Percentiles rank a stretch among this genome's conserved stretches.
These are phyloP conservation scores for Scenedesmus sp. DNA, from an alignment of 163 green algal genomes.

Conservation along the genomic window DNA sequence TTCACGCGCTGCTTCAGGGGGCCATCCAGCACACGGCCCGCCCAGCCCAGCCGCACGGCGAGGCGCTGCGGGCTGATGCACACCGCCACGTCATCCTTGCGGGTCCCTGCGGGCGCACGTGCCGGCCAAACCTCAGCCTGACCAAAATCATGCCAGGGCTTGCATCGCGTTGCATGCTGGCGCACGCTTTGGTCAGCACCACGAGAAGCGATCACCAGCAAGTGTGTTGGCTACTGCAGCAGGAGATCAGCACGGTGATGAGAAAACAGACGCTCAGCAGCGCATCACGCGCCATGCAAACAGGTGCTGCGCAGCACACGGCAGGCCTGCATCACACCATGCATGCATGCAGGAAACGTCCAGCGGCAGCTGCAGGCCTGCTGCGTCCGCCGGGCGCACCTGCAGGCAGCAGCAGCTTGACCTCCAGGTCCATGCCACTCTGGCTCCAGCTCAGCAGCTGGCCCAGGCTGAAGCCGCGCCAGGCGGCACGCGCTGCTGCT, in stretches of 20 bases:
- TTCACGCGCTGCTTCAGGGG: constrained; percentile 64
- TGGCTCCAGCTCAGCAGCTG: constrained; percentile 50
- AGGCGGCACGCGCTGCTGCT: constrained; percentile 25
- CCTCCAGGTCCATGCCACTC: constrained; percentile 39
- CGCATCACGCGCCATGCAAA: too few species aligned
- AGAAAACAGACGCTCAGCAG: too few species aligned
- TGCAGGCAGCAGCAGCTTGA: constrained; percentile 53
- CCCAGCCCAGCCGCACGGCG: constrained; percentile 73
- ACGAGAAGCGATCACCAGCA: too few species aligned
- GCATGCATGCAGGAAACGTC: background rate
- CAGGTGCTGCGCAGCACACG: too few species aligned
- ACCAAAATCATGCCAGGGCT: too few species aligned
- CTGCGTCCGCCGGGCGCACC: too few species aligned
- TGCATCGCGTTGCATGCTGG: too few species aligned
- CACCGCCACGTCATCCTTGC: constrained; percentile 63
- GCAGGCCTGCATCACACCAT: background rate
- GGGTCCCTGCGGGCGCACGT: constrained; percentile 52
- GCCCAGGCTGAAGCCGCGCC: constrained; percentile 23
- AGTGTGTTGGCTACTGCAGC: too few species aligned
- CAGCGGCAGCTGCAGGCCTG: too few species aligned
- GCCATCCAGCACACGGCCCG: constrained; percentile 77
- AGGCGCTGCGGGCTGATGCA: constrained; percentile 52
- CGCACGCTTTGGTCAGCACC: background rate
- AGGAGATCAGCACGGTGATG: too few species aligned
- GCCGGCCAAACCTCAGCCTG: too few species aligned